phyloP scores from a whole-genome alignment of 805 yeast species.

The Torulaspora indica region DNA sequence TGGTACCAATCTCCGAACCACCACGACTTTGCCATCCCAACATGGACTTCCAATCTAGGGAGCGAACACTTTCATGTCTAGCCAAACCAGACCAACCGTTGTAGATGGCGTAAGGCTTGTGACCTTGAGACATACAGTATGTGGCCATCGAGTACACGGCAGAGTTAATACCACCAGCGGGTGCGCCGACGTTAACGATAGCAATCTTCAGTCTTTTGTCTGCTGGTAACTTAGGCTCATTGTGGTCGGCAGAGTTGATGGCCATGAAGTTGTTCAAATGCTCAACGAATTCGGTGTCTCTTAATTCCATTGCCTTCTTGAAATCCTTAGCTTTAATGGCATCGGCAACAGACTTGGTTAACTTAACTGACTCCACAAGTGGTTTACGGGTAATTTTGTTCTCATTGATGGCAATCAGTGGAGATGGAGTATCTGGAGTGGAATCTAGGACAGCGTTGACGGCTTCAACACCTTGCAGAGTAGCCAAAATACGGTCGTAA shows the following conservation, averaged over 20 bases:
- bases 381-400: constrained; percentile 65
- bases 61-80: constrained; percentile 55
- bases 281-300: constrained; percentile 69
- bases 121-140: constrained; percentile 72
- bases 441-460: constrained; percentile 67
- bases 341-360: constrained; percentile 67
- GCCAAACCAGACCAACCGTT: constrained; percentile 73
- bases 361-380: constrained; percentile 64
- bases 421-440: constrained; percentile 69
- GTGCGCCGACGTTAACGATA: constrained; percentile 72
- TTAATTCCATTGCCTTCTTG: constrained; percentile 60
- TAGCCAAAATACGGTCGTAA: constrained; percentile 64
- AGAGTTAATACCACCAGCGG: constrained; percentile 73
- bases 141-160: constrained; percentile 73
- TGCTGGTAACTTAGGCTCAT: constrained; percentile 53
- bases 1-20: constrained; percentile 81
- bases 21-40: constrained; percentile 71
- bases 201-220: constrained; percentile 58
- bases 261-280: constrained; percentile 59
- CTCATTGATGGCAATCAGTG: constrained; percentile 70
- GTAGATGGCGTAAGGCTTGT: constrained; percentile 62
- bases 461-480: constrained; percentile 79
- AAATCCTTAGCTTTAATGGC: constrained; percentile 65
- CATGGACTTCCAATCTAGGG: constrained; percentile 62
- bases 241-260: constrained; percentile 63